Percentiles rank a stretch among this genome's conserved stretches.
phyloP scores from a whole-genome alignment of 202 grass and related monocot genomes.

The Panicum virgatum region DNA sequence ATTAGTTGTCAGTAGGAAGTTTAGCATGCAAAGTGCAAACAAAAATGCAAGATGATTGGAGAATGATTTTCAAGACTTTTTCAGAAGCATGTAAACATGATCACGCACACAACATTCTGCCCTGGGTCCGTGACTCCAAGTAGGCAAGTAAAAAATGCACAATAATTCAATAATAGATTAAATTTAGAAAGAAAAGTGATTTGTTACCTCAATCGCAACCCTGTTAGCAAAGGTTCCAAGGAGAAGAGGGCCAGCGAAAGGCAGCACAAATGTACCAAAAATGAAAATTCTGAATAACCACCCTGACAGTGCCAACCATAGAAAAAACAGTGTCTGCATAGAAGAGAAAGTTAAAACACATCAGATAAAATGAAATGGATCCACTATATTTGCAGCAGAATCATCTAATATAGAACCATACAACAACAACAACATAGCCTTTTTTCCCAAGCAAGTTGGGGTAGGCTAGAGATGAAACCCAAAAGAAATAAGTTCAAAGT shows the following conservation, averaged over 20 bases:
- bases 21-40: background rate
- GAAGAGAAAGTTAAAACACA: constrained; percentile 18
- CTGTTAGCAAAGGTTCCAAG: constrained; percentile 78
- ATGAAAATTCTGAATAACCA: constrained; percentile 97
- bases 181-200: background rate
- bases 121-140: background rate
- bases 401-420: background rate
- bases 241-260: constrained; percentile 84
- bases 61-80: background rate
- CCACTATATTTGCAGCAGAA: background rate
- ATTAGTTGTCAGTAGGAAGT: background rate
- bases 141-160: background rate
- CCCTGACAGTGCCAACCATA: constrained; percentile 83
- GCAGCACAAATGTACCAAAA: constrained; percentile 76
- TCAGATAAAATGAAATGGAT: constrained; percentile 2
- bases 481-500: too few species aligned
- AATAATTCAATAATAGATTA: background rate
- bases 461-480: too few species aligned
- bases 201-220: constrained; percentile 82
- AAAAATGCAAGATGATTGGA: background rate
- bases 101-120: background rate
- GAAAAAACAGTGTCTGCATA: constrained; percentile 78
- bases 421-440: background rate
- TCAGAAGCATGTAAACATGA: background rate
- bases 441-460: too few species aligned